phyloP scores from a whole-genome alignment of 352 stramenopile genomes.

The Globisporangium mamillatum region DNA sequence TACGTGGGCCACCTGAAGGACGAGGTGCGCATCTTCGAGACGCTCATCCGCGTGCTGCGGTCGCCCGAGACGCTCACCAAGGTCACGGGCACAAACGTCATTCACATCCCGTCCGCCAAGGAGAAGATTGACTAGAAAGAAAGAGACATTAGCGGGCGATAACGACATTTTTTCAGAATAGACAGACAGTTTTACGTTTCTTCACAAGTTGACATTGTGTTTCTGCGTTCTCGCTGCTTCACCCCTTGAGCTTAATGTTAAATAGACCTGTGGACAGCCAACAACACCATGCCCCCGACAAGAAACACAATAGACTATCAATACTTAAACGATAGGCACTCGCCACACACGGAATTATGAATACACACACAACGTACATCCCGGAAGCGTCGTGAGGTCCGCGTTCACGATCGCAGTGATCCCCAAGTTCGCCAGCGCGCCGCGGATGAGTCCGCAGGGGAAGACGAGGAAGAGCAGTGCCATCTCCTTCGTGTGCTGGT shows the following conservation, averaged over 20 bases:
- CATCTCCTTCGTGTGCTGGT: constrained; percentile 88
- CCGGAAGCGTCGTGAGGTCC: constrained; percentile 89
- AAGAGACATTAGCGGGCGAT: neutral
- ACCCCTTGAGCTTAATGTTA: constrained; percentile 89
- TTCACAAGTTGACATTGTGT: neutral
- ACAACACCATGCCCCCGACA: neutral
- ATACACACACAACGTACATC: constrained; percentile 63
- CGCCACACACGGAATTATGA: neutral
- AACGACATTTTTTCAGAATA: neutral
- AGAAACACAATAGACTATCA: neutral
- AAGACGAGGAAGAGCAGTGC: constrained; percentile 94
- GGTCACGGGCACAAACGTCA: constrained; percentile 81
- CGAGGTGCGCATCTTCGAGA: constrained; percentile 87
- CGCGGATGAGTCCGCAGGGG: constrained; percentile 94
- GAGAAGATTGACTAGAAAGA: constrained; percentile 73
- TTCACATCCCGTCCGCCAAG: constrained; percentile 83
- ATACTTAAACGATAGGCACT: neutral
- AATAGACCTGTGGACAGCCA: constrained; percentile 71
- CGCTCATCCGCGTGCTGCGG: constrained; percentile 76
- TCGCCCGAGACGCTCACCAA: constrained; percentile 84
- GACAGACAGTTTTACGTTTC: neutral
- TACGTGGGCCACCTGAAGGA: constrained; percentile 88
- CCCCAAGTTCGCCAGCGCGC: constrained; percentile 93
- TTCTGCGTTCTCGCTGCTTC: constrained; percentile 13
- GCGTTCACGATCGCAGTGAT: constrained; percentile 94